phyloP scores from a whole-genome alignment of 768 basidiomycete species.

The Strobilomyces dryophilus region DNA sequence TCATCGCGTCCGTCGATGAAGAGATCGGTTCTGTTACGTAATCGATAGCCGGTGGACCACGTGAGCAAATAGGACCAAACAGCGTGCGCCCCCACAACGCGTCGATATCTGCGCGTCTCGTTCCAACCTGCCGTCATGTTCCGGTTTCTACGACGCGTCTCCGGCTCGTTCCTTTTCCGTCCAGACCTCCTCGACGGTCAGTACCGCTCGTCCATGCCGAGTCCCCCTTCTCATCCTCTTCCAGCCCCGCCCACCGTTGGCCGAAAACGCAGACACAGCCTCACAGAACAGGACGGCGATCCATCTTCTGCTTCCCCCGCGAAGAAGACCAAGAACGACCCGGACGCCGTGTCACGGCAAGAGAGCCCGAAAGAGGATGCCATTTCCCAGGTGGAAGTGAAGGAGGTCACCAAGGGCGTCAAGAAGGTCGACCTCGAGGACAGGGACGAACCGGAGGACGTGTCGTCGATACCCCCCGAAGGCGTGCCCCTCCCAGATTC shows the following conservation, averaged over 20 bases:
- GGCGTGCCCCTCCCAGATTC: conserved; percentile 38
- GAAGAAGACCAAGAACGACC: conserved; percentile 33
- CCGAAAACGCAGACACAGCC: conserved; percentile 61
- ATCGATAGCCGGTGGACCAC: conserved; percentile 1
- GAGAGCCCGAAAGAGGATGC: conserved; percentile 6
- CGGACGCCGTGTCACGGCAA: conserved; percentile 22
- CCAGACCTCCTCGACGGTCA: conserved; percentile 72
- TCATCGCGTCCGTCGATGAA: conserved; percentile 45
- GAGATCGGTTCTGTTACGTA: conserved; percentile 10
- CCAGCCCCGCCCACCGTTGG: conserved; percentile 68
- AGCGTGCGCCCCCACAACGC: conserved; percentile 1
- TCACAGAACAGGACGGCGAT: conserved; percentile 36
- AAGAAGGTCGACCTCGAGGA: conserved; percentile 63
- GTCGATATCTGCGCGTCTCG: conserved; percentile 8
- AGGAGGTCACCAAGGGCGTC: conserved; percentile 69
- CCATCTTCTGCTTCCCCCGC: conserved; percentile 23
- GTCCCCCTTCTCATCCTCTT: neutral
- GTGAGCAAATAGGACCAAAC: conserved; percentile 27
- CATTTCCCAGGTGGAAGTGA: conserved; percentile 40
- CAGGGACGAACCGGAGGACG: conserved; percentile 10
- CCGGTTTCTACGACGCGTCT: conserved; percentile 66
- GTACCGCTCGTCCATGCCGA: conserved; percentile 23
- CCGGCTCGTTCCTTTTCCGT: conserved; percentile 63
- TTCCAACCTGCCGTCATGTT: conserved; percentile 41
- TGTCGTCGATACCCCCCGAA: conserved; percentile 24